Base-by-base conservation (phyloP, 805 yeast species). In the Yamadazyma akitaensis region DNA sequence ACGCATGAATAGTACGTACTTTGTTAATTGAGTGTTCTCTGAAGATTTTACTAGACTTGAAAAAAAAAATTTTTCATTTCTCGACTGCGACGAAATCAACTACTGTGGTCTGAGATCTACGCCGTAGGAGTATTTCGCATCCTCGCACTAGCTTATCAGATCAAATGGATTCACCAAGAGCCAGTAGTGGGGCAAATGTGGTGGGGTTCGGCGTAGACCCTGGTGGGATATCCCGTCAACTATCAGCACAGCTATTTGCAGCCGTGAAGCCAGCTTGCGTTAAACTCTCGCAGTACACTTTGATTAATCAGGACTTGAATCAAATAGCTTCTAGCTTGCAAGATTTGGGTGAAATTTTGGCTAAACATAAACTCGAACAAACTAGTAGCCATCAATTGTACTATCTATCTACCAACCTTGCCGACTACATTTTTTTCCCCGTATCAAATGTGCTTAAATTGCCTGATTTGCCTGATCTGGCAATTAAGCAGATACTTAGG, bases 351-450 rank as follows among this genome's bases (percentile, higher is more conserved):
- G 21, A 40, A 1, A 33, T 42, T 13, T 53, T 65, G n/a, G 40
- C 54, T 2, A 28, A 42, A 10, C 66, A 62, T 8, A 65, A 60
- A 43, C 36, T 48, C 24, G 34, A 37, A 3, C 33, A 37, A 17
- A 32, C 42, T 13, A 19, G 12, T 4, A 14, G 19, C 18, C 21
- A 17, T 14, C 32, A 34, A 31, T 11, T 34, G 42, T 70, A 67
- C 47, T 38, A 51, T 2, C 38, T 71, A 2, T 57, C 70, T 2
- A 46, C 62, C 3, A 66, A 60, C 16, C 44, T 72, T 9, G 75
- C 74, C 0, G 76, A 71, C 56, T 71, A 71, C 48, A 56, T 72
- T 2, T 72, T 72, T 49, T 68, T 65, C 42, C 77, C 77, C 2
- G 30, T 71, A 13, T 59, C 74, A 5, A 58, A 53, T 39, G 50